A percentile compares a stretch with the other conserved stretches of the same genome.
phyloP scores from a whole-genome alignment of 805 yeast species.

The Candida nitratophila region DNA sequence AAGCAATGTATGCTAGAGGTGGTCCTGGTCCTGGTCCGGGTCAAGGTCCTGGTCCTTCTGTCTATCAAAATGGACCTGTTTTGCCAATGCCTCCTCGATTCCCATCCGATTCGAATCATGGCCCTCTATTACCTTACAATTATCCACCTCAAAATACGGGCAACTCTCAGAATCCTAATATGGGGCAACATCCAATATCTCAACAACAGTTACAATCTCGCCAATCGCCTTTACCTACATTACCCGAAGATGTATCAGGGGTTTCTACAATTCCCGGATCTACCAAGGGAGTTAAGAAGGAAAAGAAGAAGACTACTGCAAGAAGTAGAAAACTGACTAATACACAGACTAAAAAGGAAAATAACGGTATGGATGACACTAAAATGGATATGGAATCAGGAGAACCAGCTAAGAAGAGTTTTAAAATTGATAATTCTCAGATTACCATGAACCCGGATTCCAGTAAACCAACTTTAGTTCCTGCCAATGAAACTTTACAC shows the following conservation, averaged over 20 bases:
- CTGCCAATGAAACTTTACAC: constrained; percentile 39
- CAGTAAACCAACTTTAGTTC: constrained; percentile 21
- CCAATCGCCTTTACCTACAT: neutral
- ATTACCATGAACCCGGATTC: neutral
- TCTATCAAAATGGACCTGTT: constrained; percentile 7
- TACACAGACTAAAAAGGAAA: neutral
- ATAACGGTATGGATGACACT: neutral
- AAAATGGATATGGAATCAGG: neutral
- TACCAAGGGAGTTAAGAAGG: neutral
- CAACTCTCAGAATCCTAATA: constrained; percentile 5
- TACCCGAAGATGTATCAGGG: neutral
- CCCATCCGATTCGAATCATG: constrained; percentile 5
- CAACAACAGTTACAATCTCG: neutral
- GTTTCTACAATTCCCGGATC: neutral
- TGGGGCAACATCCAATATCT: constrained; percentile 1
- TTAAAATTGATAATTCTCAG: neutral
- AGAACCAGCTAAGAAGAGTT: neutral
- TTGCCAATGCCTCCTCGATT: constrained; percentile 16
- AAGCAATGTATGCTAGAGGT: constrained; percentile 7
- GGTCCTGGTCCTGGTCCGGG: neutral
- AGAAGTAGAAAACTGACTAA: neutral
- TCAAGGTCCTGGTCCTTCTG: neutral
- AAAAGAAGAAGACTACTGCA: neutral
- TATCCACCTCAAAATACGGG: constrained; percentile 5
- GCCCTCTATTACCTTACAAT: neutral